These are phyloP conservation scores for Comarum palustre DNA, from an alignment of 306 rosid species.

Conservation along the genomic window DNA sequence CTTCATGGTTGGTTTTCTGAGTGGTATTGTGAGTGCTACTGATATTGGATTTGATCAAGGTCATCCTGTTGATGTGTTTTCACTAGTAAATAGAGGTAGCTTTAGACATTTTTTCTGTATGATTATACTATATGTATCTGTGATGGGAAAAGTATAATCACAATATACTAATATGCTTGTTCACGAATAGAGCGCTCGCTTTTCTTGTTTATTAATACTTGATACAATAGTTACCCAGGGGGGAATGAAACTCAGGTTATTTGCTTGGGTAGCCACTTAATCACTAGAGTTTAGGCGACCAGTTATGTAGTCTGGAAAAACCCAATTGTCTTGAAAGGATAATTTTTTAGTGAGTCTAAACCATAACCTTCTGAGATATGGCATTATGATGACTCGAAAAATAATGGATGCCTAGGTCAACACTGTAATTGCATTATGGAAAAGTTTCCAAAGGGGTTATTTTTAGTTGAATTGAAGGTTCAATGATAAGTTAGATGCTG, in stretches of 20 bases:
- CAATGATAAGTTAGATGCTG: neutral
- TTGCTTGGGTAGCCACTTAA: neutral
- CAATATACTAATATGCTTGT: slow-evolving; percentile 10
- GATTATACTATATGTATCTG: neutral
- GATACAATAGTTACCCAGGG: neutral
- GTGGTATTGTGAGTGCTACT: slow-evolving; percentile 9
- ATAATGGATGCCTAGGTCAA: neutral
- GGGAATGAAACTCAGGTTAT: neutral
- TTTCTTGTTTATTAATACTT: neutral
- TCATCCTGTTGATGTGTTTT: slow-evolving; percentile 19
- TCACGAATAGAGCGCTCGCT: neutral
- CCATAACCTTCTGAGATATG: neutral
- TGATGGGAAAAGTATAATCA: slow-evolving; percentile 3
- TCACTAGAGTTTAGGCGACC: neutral
- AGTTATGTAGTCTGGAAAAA: neutral
- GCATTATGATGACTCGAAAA: neutral
- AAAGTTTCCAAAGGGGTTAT: neutral
- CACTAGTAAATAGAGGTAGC: slow-evolving; percentile 9
- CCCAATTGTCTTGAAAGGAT: neutral
- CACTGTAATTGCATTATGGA: neutral
- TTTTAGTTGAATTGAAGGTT: neutral
- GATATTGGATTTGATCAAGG: slow-evolving; percentile 6
- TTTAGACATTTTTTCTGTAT: neutral
- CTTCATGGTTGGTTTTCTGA: slow-evolving; percentile 20
- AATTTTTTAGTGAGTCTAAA: neutral